Evolutionary conservation across 305 asterid genomes (phyloP), one percentile per base, ranked within the genome.

Genomic region (Withania somnifera): DNA sequence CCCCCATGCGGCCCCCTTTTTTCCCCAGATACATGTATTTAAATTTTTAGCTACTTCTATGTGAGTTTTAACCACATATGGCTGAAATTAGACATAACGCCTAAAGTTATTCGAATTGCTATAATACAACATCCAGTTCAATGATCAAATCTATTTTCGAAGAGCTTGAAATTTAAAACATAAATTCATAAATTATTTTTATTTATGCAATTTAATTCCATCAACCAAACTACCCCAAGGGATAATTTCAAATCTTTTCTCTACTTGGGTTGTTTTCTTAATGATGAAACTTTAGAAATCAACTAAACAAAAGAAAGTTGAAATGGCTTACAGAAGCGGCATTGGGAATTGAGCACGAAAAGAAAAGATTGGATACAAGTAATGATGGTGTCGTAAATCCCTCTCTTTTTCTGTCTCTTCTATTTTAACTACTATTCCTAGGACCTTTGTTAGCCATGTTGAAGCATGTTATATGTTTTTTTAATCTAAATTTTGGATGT

Each of bases 261-360:
- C n/a, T 26, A 50, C 28, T 75, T 9, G 9, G 61, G 45, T 45
- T 2, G 79, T 45, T 71, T 45, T 69, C 6, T 22, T 45, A 75
- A 50, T 75, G 80, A 75, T 75, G 11, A 26, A 47, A 75, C 60
- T 75, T 26, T 47, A 75, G 47, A 75, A 75, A 69, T 67, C 6
- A n/a, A 75, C 42, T 5, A 75, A 68, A 11, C 1, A 50, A 50
- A 75, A 50, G 11, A 28, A 71, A 17, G 40, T 8, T 75, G 80
- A 75, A 75, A 50, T 75, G 80, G 28, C 80, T 75, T 50, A 75
- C 50, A 42, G 19, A 79, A 60, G 47, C 11, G 1, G 82, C 82
- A 83, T 86, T 84, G 84, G 86, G 34, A 32, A 52, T 79, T 79
- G 82, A 7, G 82, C 76, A 79, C 22, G 4, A 40, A 79, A 79